Evolutionary conservation across 2,329 filamentous ascomycete species (phyloP).

Genomic region (Zymoseptoria tritici): DNA sequence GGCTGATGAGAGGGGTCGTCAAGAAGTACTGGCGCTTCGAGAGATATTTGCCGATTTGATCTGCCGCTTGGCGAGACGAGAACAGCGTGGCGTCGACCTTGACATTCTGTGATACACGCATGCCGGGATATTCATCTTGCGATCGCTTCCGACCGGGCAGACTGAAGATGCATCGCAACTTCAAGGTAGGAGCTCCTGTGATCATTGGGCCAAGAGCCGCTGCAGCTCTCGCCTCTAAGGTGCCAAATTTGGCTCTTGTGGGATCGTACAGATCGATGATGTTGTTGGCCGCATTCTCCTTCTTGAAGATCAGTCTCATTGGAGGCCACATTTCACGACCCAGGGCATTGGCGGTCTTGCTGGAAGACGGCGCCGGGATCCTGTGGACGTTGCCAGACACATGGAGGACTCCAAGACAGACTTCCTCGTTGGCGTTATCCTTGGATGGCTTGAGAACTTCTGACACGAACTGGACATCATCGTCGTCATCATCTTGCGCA

Average conservation of each 20-base stretch:
- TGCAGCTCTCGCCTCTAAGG: slow-evolving; percentile 62
- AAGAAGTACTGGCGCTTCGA: slow-evolving; percentile 61
- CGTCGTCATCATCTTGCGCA: slow-evolving; percentile 18
- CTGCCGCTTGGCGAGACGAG: slow-evolving; percentile 60
- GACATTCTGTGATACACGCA: slow-evolving; percentile 53
- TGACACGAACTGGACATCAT: slow-evolving; percentile 13
- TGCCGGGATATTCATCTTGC: slow-evolving; percentile 57
- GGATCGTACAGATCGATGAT: slow-evolving; percentile 66
- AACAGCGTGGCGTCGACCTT: slow-evolving; percentile 70
- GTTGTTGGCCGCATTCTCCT: slow-evolving; percentile 37
- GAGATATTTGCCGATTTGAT: slow-evolving; percentile 60
- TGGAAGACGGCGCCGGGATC: slow-evolving; percentile 12
- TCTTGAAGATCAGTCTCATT: slow-evolving; percentile 64
- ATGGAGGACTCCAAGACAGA: slow-evolving; percentile 22
- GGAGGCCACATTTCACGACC: slow-evolving; percentile 52
- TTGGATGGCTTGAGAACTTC: not conserved
- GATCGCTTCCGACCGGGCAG: slow-evolving; percentile 60
- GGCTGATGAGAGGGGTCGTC: slow-evolving; percentile 56
- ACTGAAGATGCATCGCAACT: slow-evolving; percentile 64
- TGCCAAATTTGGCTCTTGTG: slow-evolving; percentile 63
- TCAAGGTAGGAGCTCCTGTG: slow-evolving; percentile 50
- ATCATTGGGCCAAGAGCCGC: slow-evolving; percentile 64
- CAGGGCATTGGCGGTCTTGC: slow-evolving; percentile 9
- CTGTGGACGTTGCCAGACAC: slow-evolving; percentile 17
- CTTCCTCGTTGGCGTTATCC: slow-evolving; percentile 12